These are phyloP conservation scores for Dissophora ornata DNA, from an alignment of 192 early-diverging fungal genomes.

Conservation along the genomic window DNA sequence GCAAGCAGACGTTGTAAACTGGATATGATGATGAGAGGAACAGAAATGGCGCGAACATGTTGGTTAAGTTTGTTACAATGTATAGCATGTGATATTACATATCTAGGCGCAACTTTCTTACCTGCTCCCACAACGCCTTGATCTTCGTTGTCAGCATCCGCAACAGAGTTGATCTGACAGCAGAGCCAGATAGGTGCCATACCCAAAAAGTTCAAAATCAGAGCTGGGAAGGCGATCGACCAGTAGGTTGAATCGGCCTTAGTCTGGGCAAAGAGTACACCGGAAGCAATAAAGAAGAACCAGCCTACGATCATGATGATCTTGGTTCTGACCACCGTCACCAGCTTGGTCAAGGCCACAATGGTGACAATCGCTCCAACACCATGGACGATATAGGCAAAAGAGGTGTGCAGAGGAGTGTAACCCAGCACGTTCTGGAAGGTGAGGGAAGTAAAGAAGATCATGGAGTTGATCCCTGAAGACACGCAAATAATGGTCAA, in stretches of 20 bases:
- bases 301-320: conserved; percentile 25
- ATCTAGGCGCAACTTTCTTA: not conserved
- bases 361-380: conserved; percentile 16
- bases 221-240: conserved; percentile 20
- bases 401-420: conserved; percentile 19
- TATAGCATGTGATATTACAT: not conserved
- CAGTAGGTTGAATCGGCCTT: conserved; percentile 28
- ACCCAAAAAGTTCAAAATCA: conserved; percentile 27
- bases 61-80: not conserved
- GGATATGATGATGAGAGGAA: not conserved
- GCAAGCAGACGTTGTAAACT: conserved; percentile 45
- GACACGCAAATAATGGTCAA: conserved; percentile 3
- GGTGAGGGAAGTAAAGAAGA: conserved; percentile 21
- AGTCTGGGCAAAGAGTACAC: conserved; percentile 21
- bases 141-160: conserved; percentile 35
- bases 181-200: conserved; percentile 29
- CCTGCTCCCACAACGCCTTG: conserved; percentile 45
- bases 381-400: conserved; percentile 24
- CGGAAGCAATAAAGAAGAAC: conserved; percentile 39
- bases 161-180: conserved; percentile 45
- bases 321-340: conserved; percentile 19
- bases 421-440: conserved; percentile 42
- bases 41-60: not conserved
- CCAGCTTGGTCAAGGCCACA: not conserved
- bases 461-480: conserved; percentile 17